Percentiles rank a stretch among this genome's conserved stretches.
Evolutionary conservation across 2,329 filamentous ascomycete species (phyloP).

Genomic region (Aureobasidium uvarum): DNA sequence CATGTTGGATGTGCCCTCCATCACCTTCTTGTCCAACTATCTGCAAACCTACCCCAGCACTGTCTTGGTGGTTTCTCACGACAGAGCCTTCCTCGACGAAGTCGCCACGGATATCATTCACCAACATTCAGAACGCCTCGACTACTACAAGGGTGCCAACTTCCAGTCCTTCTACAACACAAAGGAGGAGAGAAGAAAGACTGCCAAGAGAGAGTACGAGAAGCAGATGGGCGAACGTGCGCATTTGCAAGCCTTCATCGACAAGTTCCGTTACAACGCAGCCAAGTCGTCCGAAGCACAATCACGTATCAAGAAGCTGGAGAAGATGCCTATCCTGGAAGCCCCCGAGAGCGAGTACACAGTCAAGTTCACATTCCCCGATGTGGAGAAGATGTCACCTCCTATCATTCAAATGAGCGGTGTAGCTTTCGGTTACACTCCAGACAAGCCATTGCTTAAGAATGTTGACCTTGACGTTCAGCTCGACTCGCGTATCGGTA

Average conservation of each 20-base stretch:
- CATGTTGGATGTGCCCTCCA: slow-evolving; percentile 99
- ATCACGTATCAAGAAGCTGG: slow-evolving; percentile 97
- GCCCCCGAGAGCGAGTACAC: slow-evolving; percentile 90
- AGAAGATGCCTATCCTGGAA: slow-evolving; percentile 91
- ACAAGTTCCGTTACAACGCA: slow-evolving; percentile 99
- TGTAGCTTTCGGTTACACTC: slow-evolving; percentile 83
- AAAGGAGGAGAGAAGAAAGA: slow-evolving; percentile 95
- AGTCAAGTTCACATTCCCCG: slow-evolving; percentile 95
- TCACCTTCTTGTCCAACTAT: slow-evolving; percentile 95
- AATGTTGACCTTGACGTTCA: slow-evolving; percentile 96
- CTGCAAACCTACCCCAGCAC: slow-evolving; percentile 93
- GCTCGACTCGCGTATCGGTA: slow-evolving; percentile 95
- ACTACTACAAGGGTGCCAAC: slow-evolving; percentile 98
- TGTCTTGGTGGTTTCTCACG: slow-evolving; percentile 94
- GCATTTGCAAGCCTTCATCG: slow-evolving; percentile 96
- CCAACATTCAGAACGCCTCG: slow-evolving; percentile 92
- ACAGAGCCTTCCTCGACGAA: slow-evolving; percentile 98
- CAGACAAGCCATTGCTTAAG: slow-evolving; percentile 73
- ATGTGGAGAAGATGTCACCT: slow-evolving; percentile 94
- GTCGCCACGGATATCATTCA: slow-evolving; percentile 99
- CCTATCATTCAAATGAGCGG: slow-evolving; percentile 97
- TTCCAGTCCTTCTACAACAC: slow-evolving; percentile 97
- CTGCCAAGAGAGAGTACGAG: slow-evolving; percentile 94
- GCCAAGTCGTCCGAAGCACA: slow-evolving; percentile 98
- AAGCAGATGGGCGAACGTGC: slow-evolving; percentile 94